Evolutionary conservation across 1,284 basidiomycete genomes (phyloP).

Genomic region (Austropuccinia psidii): DNA sequence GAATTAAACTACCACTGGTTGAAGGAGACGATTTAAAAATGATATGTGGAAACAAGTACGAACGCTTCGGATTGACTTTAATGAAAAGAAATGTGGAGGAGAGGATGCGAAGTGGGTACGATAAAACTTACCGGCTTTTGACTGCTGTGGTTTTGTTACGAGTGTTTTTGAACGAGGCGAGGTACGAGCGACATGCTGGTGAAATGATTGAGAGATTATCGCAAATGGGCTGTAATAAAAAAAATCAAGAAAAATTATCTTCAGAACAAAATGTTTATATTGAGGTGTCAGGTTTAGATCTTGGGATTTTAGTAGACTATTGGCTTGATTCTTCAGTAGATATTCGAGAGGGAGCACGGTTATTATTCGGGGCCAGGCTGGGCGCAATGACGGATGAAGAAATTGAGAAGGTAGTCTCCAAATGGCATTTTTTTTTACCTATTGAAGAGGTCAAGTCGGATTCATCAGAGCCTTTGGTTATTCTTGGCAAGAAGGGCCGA

Average conservation of each 20-base stretch:
- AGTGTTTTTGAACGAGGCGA: conserved; percentile 24
- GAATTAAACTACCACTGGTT: neutral
- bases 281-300: conserved; percentile 8
- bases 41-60: conserved; percentile 1
- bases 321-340: conserved; percentile 32
- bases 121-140: conserved; percentile 14
- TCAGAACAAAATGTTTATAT: neutral
- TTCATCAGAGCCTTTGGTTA: too few species aligned
- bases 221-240: neutral
- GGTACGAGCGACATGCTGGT: conserved; percentile 18
- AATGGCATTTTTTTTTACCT: conserved; percentile 9
- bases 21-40: conserved; percentile 13
- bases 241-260: neutral
- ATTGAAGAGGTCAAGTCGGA: neutral
- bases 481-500: neutral
- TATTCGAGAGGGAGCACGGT: conserved; percentile 5
- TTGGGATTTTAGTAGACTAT: conserved; percentile 14
- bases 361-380: conserved; percentile 10
- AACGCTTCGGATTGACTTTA: conserved; percentile 3
- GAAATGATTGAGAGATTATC: conserved; percentile 23
- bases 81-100: neutral
- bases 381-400: conserved; percentile 5
- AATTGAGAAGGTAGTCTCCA: neutral
- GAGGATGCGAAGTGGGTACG: neutral
- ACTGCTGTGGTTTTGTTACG: conserved; percentile 11